Percentiles rank a stretch among this genome's conserved stretches.
These are phyloP conservation scores for Prunus padus DNA, from an alignment of 306 rosid species.

Conservation along the genomic window DNA sequence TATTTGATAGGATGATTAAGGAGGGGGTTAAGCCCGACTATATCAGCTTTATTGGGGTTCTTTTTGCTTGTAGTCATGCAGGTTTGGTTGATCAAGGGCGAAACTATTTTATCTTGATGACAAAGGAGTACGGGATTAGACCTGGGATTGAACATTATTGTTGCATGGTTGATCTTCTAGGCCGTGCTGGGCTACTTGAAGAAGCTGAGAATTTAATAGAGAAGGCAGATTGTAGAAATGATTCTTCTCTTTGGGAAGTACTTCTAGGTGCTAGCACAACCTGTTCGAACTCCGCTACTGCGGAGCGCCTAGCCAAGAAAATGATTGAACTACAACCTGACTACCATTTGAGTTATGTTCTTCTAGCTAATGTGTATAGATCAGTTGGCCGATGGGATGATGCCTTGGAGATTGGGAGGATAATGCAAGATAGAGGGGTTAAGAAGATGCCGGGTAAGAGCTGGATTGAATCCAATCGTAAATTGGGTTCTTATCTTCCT, in stretches of 20 bases:
- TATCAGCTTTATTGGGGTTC: slow-evolving; percentile 68
- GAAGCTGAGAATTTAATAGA: slow-evolving; percentile 76
- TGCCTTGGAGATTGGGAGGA: slow-evolving; percentile 57
- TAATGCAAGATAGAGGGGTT: slow-evolving; percentile 79
- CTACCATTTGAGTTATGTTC: slow-evolving; percentile 74
- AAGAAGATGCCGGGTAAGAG: slow-evolving; percentile 77
- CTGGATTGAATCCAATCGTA: slow-evolving; percentile 60
- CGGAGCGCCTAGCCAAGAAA: slow-evolving; percentile 80
- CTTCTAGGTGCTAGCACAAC: slow-evolving; percentile 88
- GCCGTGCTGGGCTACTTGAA: slow-evolving; percentile 74
- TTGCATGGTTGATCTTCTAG: slow-evolving; percentile 83
- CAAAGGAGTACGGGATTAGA: slow-evolving; percentile 50
- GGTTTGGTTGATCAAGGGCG: slow-evolving; percentile 83
- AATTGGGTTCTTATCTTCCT: slow-evolving; percentile 32
- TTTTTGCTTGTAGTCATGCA: slow-evolving; percentile 89
- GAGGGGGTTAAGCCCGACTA: slow-evolving; percentile 67
- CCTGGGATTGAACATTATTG: slow-evolving; percentile 74
- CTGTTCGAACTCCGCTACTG: slow-evolving; percentile 46
- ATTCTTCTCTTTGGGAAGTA: slow-evolving; percentile 73
- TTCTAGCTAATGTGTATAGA: slow-evolving; percentile 71
- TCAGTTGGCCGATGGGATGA: slow-evolving; percentile 82
- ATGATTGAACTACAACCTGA: slow-evolving; percentile 71
- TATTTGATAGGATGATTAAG: slow-evolving; percentile 58
- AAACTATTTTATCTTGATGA: slow-evolving; percentile 55
- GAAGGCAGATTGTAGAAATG: slow-evolving; percentile 62